Conservation (phyloP, 768 basidiomycete species). For the Boletus speciosus region DNA sequence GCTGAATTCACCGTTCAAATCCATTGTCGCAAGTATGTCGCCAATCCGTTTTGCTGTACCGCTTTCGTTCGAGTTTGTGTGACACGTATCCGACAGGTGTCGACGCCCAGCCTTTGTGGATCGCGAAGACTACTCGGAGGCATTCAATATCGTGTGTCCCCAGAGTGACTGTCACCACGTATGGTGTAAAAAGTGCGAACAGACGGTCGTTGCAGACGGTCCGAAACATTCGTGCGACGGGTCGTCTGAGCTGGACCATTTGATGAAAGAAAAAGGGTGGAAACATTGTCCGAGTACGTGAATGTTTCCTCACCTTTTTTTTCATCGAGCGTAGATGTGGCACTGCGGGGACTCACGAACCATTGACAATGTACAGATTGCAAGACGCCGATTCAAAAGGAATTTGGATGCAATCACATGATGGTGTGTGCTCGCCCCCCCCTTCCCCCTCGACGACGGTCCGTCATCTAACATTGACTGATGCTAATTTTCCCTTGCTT, state of each 20-base stretch:
- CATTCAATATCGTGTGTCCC: slow-evolving; percentile 47
- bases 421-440: slow-evolving; percentile 31
- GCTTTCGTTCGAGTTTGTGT: background rate
- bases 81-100: slow-evolving; percentile 39
- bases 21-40: slow-evolving; percentile 48
- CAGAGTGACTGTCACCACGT: slow-evolving; percentile 42
- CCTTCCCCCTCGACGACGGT: too few relatives aligned
- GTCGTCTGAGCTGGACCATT: slow-evolving; percentile 46
- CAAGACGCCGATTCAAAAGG: slow-evolving; percentile 48
- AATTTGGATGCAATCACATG: slow-evolving; percentile 58
- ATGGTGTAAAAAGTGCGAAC: slow-evolving; percentile 64
- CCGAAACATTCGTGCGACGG: slow-evolving; percentile 58
- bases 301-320: too few relatives aligned
- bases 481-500: background rate
- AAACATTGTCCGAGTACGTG: slow-evolving; percentile 56
- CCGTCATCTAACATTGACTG: background rate
- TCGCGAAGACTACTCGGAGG: slow-evolving; percentile 41
- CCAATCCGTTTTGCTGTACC: background rate
- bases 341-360: background rate
- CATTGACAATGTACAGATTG: slow-evolving; percentile 33
- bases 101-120: slow-evolving; percentile 47
- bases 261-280: slow-evolving; percentile 59
- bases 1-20: slow-evolving; percentile 40
- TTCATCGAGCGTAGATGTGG: background rate
- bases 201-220: slow-evolving; percentile 33